A percentile compares a stretch with the other conserved stretches of the same genome.
phyloP scores from a whole-genome alignment of 2,329 filamentous ascomycete species.

The Pseudogymnoascus sp. region DNA sequence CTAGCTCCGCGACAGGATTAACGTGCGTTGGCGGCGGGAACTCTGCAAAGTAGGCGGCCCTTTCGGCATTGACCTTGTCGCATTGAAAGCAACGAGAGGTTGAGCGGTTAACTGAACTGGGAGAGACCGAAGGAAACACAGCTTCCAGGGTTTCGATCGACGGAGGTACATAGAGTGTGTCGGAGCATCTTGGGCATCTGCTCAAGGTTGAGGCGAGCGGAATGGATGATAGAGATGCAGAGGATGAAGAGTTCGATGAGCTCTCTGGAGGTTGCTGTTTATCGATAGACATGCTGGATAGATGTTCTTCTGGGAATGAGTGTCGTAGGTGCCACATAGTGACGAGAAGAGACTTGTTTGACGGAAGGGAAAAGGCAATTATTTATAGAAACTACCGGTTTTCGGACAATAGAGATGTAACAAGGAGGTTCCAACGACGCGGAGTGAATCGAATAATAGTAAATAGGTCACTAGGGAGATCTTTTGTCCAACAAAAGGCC shows the following conservation, averaged over 20 bases:
- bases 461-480: background rate
- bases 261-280: background rate
- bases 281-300: background rate
- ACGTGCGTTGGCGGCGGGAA: background rate
- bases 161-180: background rate
- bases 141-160: background rate
- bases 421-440: background rate
- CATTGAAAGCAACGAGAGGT: background rate
- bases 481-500: background rate
- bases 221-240: background rate
- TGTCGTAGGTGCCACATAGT: background rate
- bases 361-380: background rate
- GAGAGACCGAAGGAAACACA: background rate
- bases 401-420: background rate
- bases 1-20: background rate
- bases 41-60: background rate
- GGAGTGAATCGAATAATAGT: background rate
- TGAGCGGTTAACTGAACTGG: background rate
- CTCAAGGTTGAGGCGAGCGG: background rate
- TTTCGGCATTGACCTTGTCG: background rate
- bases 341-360: background rate
- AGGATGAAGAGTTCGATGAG: background rate
- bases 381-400: background rate
- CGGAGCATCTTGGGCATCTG: background rate
- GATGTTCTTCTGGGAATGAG: background rate